These are phyloP conservation scores for Nymphaea thermarum DNA, from an alignment of 164 flowering plant genomes.

Conservation along the genomic window DNA sequence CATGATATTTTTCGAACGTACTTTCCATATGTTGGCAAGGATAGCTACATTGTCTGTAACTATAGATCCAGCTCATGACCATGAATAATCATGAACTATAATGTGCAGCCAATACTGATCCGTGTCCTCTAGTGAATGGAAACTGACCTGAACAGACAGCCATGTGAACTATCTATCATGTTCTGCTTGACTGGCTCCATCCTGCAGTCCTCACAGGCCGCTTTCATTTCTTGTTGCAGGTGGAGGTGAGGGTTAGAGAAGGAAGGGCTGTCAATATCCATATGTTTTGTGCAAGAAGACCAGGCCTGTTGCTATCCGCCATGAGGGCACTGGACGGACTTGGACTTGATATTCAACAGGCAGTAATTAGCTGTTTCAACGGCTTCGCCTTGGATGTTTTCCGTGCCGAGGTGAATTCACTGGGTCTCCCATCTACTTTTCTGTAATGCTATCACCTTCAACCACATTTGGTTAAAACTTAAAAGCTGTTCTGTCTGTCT, in stretches of 20 bases:
- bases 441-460: background rate
- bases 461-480: background rate
- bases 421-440: background rate
- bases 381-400: conserved; percentile 66
- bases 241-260: conserved; percentile 66
- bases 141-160: background rate
- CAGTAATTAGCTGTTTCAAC: conserved; percentile 82
- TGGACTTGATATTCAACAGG: conserved; percentile 71
- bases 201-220: background rate
- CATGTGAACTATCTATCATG: too few relatives aligned
- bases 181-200: background rate
- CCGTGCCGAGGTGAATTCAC: conserved; percentile 49
- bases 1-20: background rate
- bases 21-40: background rate
- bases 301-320: conserved; percentile 61
- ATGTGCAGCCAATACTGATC: background rate
- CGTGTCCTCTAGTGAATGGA: background rate
- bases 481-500: background rate
- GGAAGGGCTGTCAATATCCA: conserved; percentile 76
- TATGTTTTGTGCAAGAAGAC: conserved; percentile 71
- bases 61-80: background rate
- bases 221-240: conserved; percentile 20
- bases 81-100: background rate
- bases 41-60: background rate
- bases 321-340: conserved; percentile 65